Conservation (phyloP, 1,284 basidiomycete genomes). For the Ustanciosporium gigantosporum region DNA sequence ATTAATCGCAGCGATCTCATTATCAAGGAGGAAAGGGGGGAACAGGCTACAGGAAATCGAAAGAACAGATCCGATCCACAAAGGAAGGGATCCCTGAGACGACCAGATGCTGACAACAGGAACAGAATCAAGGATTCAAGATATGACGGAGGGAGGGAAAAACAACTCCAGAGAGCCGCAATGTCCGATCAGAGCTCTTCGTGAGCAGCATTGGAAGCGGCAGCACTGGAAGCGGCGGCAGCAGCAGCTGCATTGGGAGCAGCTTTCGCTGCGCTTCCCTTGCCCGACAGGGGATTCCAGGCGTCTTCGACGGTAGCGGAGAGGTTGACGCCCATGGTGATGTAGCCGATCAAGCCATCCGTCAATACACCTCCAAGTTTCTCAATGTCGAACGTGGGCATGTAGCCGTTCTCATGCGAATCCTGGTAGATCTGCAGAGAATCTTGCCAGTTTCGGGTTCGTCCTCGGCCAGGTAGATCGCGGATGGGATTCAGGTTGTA, state of each 20-base stretch:
- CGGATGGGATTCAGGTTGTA: slow-evolving; percentile 63
- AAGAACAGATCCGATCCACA: too few species aligned
- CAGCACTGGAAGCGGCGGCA: not conserved
- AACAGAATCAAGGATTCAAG: too few species aligned
- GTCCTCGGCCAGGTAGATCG: slow-evolving; percentile 55
- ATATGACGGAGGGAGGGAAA: too few species aligned
- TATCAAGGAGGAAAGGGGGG: too few species aligned
- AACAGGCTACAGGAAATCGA: too few species aligned
- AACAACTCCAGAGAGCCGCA: too few species aligned
- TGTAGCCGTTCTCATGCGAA: slow-evolving; percentile 61
- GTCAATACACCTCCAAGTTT: slow-evolving; percentile 62
- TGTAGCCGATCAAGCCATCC: slow-evolving; percentile 63
- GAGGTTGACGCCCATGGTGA: slow-evolving; percentile 62
- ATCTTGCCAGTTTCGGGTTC: slow-evolving; percentile 64
- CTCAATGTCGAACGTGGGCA: slow-evolving; percentile 63
- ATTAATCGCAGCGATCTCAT: too few species aligned
- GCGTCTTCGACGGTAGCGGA: slow-evolving; percentile 35
- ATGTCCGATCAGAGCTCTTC: slow-evolving; percentile 38
- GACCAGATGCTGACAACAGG: too few species aligned
- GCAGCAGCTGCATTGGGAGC: not conserved
- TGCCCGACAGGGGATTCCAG: slow-evolving; percentile 44
- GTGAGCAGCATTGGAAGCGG: slow-evolving; percentile 12
- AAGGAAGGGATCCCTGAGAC: too few species aligned
- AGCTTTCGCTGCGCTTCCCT: slow-evolving; percentile 11
- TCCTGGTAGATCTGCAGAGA: slow-evolving; percentile 63